Evolutionary conservation across 768 basidiomycete genomes (phyloP).

Genomic region (Amanita inopinata): DNA sequence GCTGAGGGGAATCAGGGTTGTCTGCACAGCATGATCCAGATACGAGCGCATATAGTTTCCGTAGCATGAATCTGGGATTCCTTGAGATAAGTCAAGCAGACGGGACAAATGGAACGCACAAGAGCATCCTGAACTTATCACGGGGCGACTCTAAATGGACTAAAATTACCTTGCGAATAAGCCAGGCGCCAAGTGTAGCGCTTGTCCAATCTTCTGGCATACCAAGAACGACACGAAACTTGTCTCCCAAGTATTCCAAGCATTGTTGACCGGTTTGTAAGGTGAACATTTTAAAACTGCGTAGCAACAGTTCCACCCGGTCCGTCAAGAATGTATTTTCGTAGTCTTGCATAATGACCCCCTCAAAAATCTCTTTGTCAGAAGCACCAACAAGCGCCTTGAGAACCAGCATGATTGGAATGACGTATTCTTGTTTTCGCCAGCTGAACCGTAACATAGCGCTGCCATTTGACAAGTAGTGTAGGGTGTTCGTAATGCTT

Average conservation of each 20-base stretch:
- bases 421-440: slow-evolving; percentile 97
- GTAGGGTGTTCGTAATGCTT: slow-evolving; percentile 89
- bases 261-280: slow-evolving; percentile 86
- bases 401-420: slow-evolving; percentile 93
- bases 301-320: slow-evolving; percentile 86
- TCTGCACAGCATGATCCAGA: slow-evolving; percentile 86
- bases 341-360: slow-evolving; percentile 93
- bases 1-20: slow-evolving; percentile 98
- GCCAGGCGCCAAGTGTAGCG: slow-evolving; percentile 66
- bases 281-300: slow-evolving; percentile 91
- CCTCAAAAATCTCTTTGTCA: slow-evolving; percentile 95
- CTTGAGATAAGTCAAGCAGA: slow-evolving; percentile 5
- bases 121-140: slow-evolving; percentile 90
- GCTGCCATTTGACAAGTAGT: slow-evolving; percentile 92
- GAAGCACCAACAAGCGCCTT: slow-evolving; percentile 88
- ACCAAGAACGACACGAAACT: slow-evolving; percentile 86
- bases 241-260: slow-evolving; percentile 91
- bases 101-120: slow-evolving; percentile 44
- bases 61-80: slow-evolving; percentile 79
- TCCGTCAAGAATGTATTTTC: slow-evolving; percentile 96
- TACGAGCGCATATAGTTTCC: slow-evolving; percentile 87
- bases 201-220: slow-evolving; percentile 93
- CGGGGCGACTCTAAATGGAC: slow-evolving; percentile 82
- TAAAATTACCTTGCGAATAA: slow-evolving; percentile 78
- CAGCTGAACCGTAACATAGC: slow-evolving; percentile 96